phyloP scores from a whole-genome alignment of 2,329 filamentous ascomycete genomes.

The Alternaria incomplexa region DNA sequence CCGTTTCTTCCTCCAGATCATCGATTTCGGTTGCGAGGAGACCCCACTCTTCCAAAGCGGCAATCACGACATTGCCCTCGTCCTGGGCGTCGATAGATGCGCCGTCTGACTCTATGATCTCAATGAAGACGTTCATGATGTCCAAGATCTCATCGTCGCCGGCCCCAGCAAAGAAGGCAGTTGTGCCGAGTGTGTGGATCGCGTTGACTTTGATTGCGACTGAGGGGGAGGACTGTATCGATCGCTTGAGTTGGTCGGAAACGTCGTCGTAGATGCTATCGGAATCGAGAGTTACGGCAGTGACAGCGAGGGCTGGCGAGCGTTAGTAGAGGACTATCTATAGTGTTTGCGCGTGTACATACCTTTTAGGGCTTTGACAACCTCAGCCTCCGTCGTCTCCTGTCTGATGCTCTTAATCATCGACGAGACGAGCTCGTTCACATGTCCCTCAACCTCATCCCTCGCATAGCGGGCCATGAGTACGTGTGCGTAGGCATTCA shows the following conservation, averaged over 20 bases:
- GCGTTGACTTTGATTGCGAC: slow-evolving; percentile 70
- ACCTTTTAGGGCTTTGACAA: slow-evolving; percentile 70
- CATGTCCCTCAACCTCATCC: slow-evolving; percentile 64
- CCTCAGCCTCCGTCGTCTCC: slow-evolving; percentile 72
- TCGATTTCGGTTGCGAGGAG: slow-evolving; percentile 80
- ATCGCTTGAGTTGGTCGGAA: slow-evolving; percentile 63
- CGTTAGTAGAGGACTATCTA: slow-evolving; percentile 20
- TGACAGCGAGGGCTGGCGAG: slow-evolving; percentile 66
- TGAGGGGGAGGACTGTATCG: slow-evolving; percentile 71
- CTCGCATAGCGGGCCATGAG: slow-evolving; percentile 72
- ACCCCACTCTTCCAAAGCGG: slow-evolving; percentile 79
- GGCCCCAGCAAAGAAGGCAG: slow-evolving; percentile 77
- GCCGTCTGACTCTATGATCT: slow-evolving; percentile 82
- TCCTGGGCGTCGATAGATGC: slow-evolving; percentile 74
- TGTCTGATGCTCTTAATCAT: slow-evolving; percentile 74
- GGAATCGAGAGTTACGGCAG: slow-evolving; percentile 70
- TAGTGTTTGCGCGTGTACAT: not conserved
- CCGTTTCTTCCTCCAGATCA: slow-evolving; percentile 73
- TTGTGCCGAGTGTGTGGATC: slow-evolving; percentile 75
- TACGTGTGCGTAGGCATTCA: slow-evolving; percentile 68
- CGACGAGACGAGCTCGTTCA: slow-evolving; percentile 67
- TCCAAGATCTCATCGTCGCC: slow-evolving; percentile 71
- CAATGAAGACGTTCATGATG: slow-evolving; percentile 75
- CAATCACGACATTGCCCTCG: slow-evolving; percentile 71
- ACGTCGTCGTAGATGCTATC: slow-evolving; percentile 70